A percentile compares a stretch with the other conserved stretches of the same genome.
Evolutionary conservation across 345 rosid species (phyloP).

Genomic region (Gynandropsis gynandra): DNA sequence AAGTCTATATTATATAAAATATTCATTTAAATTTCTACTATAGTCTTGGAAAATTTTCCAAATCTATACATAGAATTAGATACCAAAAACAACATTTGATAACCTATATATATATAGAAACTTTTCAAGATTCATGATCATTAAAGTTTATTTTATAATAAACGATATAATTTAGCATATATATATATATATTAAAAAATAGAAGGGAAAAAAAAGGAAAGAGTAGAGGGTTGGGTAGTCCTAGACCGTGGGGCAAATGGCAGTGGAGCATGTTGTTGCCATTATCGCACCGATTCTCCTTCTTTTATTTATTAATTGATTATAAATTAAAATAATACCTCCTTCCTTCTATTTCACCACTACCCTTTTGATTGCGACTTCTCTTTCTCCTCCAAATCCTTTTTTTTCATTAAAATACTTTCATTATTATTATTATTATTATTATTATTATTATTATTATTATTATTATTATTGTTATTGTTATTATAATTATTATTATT

Average conservation of each 20-base stretch:
- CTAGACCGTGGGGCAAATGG: conserved; percentile 30
- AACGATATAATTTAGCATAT: too few relatives aligned
- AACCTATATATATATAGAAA: conserved; percentile 10
- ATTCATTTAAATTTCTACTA: too few relatives aligned
- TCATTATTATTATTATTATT: too few relatives aligned
- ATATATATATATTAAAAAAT: background rate
- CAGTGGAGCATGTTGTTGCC: conserved; percentile 32
- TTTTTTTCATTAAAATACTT: too few relatives aligned
- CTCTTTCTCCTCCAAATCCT: conserved; percentile 4
- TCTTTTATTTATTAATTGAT: background rate
- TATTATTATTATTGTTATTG: too few relatives aligned
- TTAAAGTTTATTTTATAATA: conserved; percentile 2
- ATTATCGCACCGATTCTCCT: conserved; percentile 23
- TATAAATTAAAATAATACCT: background rate
- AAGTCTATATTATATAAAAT: too few relatives aligned
- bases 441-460: too few relatives aligned
- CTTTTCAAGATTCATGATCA: conserved; percentile 26
- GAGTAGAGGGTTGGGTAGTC: conserved; percentile 22
- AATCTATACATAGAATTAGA: too few relatives aligned
- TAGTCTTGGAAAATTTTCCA: background rate
- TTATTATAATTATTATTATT: too few relatives aligned
- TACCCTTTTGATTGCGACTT: conserved; percentile 27
- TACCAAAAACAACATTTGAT: background rate
- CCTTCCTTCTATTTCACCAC: conserved; percentile 29
- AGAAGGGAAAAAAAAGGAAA: background rate